Percentiles rank a stretch among this genome's conserved stretches.
These are phyloP conservation scores for Botryobasidium botryosum DNA, from an alignment of 768 basidiomycete species.

Conservation along the genomic window DNA sequence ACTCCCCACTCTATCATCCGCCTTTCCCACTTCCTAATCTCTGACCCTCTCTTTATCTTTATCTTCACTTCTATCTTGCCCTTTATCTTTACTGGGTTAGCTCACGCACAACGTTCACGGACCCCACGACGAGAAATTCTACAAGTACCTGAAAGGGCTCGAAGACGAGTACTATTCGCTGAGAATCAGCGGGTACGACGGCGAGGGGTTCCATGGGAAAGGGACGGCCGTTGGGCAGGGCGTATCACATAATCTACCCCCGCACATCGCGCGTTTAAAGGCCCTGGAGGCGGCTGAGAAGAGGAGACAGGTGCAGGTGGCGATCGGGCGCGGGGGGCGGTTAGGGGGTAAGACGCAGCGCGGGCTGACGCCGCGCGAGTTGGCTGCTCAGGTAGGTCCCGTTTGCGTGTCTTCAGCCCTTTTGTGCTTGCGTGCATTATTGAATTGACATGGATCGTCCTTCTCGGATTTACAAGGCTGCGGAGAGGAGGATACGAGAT, in stretches of 20 bases:
- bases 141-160: constrained; percentile 50
- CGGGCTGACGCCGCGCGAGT: constrained; percentile 44
- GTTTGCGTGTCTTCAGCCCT: too few species aligned
- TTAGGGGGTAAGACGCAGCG: constrained; percentile 33
- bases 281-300: constrained; percentile 73
- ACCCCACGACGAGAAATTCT: constrained; percentile 75
- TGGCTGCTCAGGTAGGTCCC: constrained; percentile 46
- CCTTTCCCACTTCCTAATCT: too few species aligned
- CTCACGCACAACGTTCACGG: constrained; percentile 81
- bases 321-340: constrained; percentile 35
- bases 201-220: constrained; percentile 77
- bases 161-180: constrained; percentile 77
- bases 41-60: constrained; percentile 1
- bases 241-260: constrained; percentile 49
- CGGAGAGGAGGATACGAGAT: constrained; percentile 59
- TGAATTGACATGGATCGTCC: not conserved
- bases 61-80: not conserved
- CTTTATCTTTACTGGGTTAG: too few species aligned
- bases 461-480: constrained; percentile 39
- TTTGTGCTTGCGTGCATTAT: not conserved
- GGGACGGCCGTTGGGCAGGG: constrained; percentile 54
- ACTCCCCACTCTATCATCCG: not conserved
- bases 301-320: constrained; percentile 31
- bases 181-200: constrained; percentile 64
- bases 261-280: constrained; percentile 42